Evolutionary conservation across 2,329 filamentous ascomycete species (phyloP).

Genomic region (Cercospora sesami): DNA sequence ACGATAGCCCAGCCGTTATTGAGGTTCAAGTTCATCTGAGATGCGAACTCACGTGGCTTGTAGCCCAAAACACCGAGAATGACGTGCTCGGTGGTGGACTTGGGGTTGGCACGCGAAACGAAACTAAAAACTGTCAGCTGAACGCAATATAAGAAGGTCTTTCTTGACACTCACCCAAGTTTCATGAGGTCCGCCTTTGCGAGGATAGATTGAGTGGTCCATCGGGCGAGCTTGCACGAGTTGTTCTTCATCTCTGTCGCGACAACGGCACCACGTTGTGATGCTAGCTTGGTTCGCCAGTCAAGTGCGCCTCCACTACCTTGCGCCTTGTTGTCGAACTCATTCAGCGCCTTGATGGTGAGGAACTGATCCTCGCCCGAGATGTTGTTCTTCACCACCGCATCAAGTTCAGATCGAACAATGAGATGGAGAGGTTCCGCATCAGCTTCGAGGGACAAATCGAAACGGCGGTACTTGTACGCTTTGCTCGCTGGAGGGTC

Average conservation of each 20-base stretch:
- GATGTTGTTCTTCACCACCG: constrained; percentile 91
- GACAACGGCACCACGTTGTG: constrained; percentile 92
- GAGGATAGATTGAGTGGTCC: constrained; percentile 95
- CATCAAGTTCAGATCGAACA: constrained; percentile 92
- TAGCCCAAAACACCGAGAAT: constrained; percentile 94
- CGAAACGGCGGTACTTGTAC: constrained; percentile 98
- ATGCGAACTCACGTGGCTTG: constrained; percentile 95
- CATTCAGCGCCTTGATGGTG: constrained; percentile 94
- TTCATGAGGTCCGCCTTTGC: constrained; percentile 99
- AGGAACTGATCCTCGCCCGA: constrained; percentile 88
- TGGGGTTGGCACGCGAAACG: constrained; percentile 90
- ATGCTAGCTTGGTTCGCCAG: constrained; percentile 93
- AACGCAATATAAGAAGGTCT: not conserved
- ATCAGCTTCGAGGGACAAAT: constrained; percentile 84
- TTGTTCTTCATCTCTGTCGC: constrained; percentile 99
- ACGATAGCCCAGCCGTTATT: constrained; percentile 99
- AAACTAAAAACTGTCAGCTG: constrained; percentile 60
- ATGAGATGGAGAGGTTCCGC: constrained; percentile 91
- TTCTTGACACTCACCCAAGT: constrained; percentile 68
- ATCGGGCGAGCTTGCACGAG: constrained; percentile 95
- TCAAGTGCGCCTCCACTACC: constrained; percentile 92
- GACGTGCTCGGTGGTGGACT: constrained; percentile 89
- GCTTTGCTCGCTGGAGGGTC: constrained; percentile 93
- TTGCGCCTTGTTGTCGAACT: constrained; percentile 97
- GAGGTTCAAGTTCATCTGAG: constrained; percentile 96